A percentile compares a stretch with the other conserved stretches of the same genome.
Conservation (phyloP, 768 basidiomycete species). For the Mycena olivaceomarginata region DNA sequence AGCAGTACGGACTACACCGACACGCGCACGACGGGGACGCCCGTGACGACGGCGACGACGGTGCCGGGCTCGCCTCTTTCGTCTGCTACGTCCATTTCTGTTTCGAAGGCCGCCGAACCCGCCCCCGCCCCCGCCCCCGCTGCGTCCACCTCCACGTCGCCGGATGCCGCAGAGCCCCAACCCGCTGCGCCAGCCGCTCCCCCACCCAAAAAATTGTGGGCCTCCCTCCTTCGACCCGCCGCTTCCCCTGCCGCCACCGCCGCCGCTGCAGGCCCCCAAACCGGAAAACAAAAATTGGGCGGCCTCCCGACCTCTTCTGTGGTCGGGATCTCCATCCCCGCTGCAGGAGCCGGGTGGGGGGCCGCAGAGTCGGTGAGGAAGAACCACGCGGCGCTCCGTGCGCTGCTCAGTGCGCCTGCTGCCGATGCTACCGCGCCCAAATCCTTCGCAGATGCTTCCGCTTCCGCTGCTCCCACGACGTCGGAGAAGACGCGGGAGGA, state of each 20-base stretch:
- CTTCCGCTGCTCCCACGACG: background rate
- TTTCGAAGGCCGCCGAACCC: too few relatives aligned
- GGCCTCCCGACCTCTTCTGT: constrained; percentile 82
- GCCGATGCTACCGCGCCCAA: background rate
- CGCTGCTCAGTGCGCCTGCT: constrained; percentile 65
- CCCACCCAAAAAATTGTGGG: too few relatives aligned
- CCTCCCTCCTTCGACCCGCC: too few relatives aligned
- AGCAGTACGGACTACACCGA: too few relatives aligned
- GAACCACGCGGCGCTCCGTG: constrained; percentile 71
- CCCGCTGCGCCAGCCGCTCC: too few relatives aligned
- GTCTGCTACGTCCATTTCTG: too few relatives aligned
- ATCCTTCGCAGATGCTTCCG: constrained; percentile 25
- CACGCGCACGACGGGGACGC: too few relatives aligned
- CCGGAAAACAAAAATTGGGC: constrained; percentile 54
- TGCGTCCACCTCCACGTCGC: too few relatives aligned
- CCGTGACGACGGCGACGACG: too few relatives aligned
- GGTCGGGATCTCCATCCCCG: constrained; percentile 85
- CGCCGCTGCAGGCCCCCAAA: background rate
- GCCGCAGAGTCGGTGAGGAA: constrained; percentile 50
- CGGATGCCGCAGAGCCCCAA: too few relatives aligned
- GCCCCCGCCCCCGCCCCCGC: too few relatives aligned
- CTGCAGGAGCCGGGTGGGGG: constrained; percentile 22
- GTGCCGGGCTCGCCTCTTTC: too few relatives aligned
- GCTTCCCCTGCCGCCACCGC: constrained; percentile 41
- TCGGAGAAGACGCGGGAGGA: background rate